Conservation (phyloP, 2,329 filamentous ascomycete genomes). For the Aspergillus terreus region DNA sequence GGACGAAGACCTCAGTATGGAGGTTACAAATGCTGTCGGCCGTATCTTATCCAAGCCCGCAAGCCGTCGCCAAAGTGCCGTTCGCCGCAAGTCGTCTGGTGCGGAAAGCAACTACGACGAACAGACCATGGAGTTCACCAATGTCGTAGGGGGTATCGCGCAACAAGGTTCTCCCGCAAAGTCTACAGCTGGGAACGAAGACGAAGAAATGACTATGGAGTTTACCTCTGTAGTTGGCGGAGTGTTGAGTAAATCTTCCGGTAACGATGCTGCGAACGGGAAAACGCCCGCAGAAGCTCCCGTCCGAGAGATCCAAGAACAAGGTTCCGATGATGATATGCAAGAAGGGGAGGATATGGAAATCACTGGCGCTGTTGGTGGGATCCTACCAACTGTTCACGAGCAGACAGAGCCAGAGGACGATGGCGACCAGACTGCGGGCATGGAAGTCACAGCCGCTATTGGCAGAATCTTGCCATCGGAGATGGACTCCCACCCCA, state of each 20-base stretch:
- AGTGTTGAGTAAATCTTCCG: slow-evolving; percentile 29
- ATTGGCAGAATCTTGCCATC: slow-evolving; percentile 59
- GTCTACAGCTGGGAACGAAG: slow-evolving; percentile 29
- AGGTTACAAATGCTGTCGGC: slow-evolving; percentile 80
- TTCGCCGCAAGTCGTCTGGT: slow-evolving; percentile 42
- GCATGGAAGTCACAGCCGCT: slow-evolving; percentile 66
- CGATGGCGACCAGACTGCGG: slow-evolving; percentile 48
- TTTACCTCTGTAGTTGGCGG: slow-evolving; percentile 45
- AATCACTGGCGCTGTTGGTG: slow-evolving; percentile 50
- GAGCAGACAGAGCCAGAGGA: slow-evolving; percentile 36
- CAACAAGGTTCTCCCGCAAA: slow-evolving; percentile 23
- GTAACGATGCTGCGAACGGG: slow-evolving; percentile 10
- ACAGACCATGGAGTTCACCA: slow-evolving; percentile 47
- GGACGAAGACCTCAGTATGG: slow-evolving; percentile 82
- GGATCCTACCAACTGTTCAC: slow-evolving; percentile 39
- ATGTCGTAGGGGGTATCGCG: slow-evolving; percentile 40
- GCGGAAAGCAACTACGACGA: slow-evolving; percentile 46
- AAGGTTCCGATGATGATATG: slow-evolving; percentile 27
- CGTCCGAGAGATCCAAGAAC: slow-evolving; percentile 18
- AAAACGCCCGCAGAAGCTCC: slow-evolving; percentile 7
- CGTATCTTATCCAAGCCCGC: slow-evolving; percentile 61
- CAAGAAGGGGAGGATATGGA: slow-evolving; percentile 54
- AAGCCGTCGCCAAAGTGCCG: slow-evolving; percentile 28
- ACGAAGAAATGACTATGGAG: slow-evolving; percentile 48
- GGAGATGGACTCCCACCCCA: slow-evolving; percentile 37